These are phyloP conservation scores for Begonia loranthoides DNA, from an alignment of 306 rosid species.

Conservation along the genomic window DNA sequence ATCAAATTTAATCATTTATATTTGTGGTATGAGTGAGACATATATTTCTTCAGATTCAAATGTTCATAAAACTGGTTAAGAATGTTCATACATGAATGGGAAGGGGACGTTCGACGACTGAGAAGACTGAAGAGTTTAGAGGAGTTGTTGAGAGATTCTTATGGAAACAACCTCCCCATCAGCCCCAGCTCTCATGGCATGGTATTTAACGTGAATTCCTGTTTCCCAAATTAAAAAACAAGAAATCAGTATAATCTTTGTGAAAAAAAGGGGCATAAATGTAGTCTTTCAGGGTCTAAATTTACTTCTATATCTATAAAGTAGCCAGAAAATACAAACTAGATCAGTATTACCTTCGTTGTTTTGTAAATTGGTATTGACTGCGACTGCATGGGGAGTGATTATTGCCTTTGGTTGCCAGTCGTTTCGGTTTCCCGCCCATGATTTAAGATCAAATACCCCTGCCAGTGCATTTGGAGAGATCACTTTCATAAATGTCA, in stretches of 20 bases:
- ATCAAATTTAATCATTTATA: no score
- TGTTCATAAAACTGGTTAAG: no score
- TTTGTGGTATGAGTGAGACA: no score
- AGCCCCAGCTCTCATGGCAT: constrained; percentile 72
- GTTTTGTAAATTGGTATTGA: constrained; percentile 83
- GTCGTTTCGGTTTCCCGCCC: constrained; percentile 64
- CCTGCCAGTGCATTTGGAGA: constrained; percentile 36
- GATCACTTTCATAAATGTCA: not conserved
- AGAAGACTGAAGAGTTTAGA: constrained; percentile 32
- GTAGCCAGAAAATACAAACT: not conserved
- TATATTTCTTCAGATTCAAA: no score
- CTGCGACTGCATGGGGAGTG: constrained; percentile 81
- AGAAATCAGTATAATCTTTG: not conserved
- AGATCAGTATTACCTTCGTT: constrained; percentile 46
- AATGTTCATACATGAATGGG: not conserved
- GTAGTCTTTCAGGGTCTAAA: not conserved
- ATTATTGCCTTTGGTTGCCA: constrained; percentile 96
- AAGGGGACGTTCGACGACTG: not conserved
- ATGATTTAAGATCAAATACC: constrained; percentile 55
- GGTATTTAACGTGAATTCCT: constrained; percentile 88
- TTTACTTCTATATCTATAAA: not conserved
- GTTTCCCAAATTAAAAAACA: constrained; percentile 7
- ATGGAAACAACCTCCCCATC: constrained; percentile 74
- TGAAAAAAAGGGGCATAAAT: not conserved
- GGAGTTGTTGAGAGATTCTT: constrained; percentile 90